Evolutionary conservation across 2,329 filamentous ascomycete species (phyloP), one percentile per base, ranked within the genome.

Genomic region (Fusarium praegraminearum): DNA sequence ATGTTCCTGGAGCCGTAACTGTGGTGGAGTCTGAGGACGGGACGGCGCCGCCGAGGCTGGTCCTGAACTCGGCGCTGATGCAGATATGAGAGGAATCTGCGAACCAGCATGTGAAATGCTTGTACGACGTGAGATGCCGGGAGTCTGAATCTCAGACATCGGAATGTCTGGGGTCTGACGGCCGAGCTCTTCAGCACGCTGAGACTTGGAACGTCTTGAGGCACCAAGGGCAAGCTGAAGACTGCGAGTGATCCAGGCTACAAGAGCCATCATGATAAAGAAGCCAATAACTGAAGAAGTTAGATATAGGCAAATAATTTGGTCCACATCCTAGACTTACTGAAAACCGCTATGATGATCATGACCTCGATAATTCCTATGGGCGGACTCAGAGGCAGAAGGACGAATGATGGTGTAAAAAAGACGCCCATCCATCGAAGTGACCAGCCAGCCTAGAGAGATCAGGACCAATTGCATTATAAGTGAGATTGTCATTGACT

Each of bases 391-490:
- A 90, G 79, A 9, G 87, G 87, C 1, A 90, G 78, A 30, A 88
- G 79, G 10, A 89, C 82, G 77, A 90, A 90, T 0, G 86, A 84
- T 11, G 86, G 87, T 4, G 84, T 87, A 70, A 89, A 89, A 69
- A 87, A 83, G 52, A 89, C 78, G 59, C 84, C 87, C 70, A 89
- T 88, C 81, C 86, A 89, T 44, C 83, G 82, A 28, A 89, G 78
- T 8, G 85, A 83, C 83, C 86, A 89, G 10, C 84, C 84, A 46
- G 85, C 85, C 85, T 88, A 69, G 22, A 55, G 10, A n/a, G 3
- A 24, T 73, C 12, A 65, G 63, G 50, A 5, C 40, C 13, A 13
- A 20, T 16, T 8, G 38, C 3, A 6, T 35, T 5, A 2, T 9
- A 16, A 7, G 15, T 24, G 18, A 24, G 32, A n/a, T 44, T 12